Evolutionary conservation across 2,329 filamentous ascomycete species (phyloP).

Genomic region (Helminthosporium solani): DNA sequence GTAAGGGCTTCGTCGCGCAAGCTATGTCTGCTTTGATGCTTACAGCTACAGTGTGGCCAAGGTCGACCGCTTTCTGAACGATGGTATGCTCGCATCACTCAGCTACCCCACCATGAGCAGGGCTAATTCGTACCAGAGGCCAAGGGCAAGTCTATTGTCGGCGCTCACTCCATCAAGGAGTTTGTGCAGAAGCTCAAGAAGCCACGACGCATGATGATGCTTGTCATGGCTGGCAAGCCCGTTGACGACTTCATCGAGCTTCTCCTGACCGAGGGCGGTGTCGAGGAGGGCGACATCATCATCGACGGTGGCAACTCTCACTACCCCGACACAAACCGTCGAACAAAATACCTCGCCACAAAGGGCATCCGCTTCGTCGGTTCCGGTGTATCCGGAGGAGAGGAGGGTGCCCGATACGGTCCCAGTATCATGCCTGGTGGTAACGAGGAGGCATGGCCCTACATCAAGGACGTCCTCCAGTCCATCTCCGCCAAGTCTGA

Average conservation of each 20-base stretch:
- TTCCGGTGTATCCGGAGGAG: constrained; percentile 96
- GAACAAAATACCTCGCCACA: constrained; percentile 77
- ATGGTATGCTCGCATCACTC: constrained; percentile 49
- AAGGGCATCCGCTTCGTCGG: constrained; percentile 97
- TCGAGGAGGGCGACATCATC: constrained; percentile 79
- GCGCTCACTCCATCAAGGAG: constrained; percentile 90
- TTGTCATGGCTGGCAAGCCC: constrained; percentile 96
- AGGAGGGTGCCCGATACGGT: constrained; percentile 97
- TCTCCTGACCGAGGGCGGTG: constrained; percentile 61
- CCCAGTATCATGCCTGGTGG: constrained; percentile 98
- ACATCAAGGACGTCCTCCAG: constrained; percentile 99
- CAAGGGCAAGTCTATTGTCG: constrained; percentile 84
- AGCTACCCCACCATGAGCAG: constrained; percentile 45
- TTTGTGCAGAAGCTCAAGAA: constrained; percentile 96
- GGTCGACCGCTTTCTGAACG: constrained; percentile 90
- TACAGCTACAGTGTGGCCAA: constrained; percentile 67
- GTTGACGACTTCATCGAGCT: constrained; percentile 99
- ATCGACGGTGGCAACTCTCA: constrained; percentile 99
- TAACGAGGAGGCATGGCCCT: constrained; percentile 95
- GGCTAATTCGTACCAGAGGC: constrained; percentile 46
- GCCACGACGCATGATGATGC: constrained; percentile 94
- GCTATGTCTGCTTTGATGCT: constrained; percentile 15
- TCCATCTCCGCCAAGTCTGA: constrained; percentile 97
- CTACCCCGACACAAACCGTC: constrained; percentile 98
- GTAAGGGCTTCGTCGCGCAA: constrained; percentile 17